Conservation (phyloP, 306 rosid species). For the Geum urbanum region DNA sequence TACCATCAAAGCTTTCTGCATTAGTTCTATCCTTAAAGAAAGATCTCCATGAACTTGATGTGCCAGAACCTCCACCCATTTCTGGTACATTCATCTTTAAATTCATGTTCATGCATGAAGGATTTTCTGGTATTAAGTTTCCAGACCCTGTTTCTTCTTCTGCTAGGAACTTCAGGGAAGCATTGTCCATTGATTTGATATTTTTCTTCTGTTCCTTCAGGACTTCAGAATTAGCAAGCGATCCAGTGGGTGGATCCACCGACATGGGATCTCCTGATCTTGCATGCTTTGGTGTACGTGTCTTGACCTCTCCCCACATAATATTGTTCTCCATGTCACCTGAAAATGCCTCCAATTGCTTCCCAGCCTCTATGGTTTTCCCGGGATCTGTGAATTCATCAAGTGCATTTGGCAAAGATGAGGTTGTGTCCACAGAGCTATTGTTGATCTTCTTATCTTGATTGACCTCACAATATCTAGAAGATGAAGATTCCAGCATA, state of each 20-base stretch:
- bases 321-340: slow-evolving; percentile 33
- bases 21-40: slow-evolving; percentile 28
- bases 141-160: slow-evolving; percentile 32
- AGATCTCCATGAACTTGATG: slow-evolving; percentile 34
- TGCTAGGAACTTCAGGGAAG: slow-evolving; percentile 40
- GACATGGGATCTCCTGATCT: slow-evolving; percentile 35
- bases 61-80: slow-evolving; percentile 35
- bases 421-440: slow-evolving; percentile 27
- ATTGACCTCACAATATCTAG: slow-evolving; percentile 30
- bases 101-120: slow-evolving; percentile 32
- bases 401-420: slow-evolving; percentile 25
- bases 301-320: slow-evolving; percentile 35
- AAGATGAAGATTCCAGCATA: slow-evolving; percentile 39
- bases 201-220: slow-evolving; percentile 27
- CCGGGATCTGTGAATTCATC: slow-evolving; percentile 32
- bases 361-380: slow-evolving; percentile 23
- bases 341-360: slow-evolving; percentile 29
- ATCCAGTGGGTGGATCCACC: slow-evolving; percentile 32
- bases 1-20: slow-evolving; percentile 41
- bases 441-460: slow-evolving; percentile 20
- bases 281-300: slow-evolving; percentile 31
- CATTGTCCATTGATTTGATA: slow-evolving; percentile 46
- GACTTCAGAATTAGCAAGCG: slow-evolving; percentile 25
- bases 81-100: slow-evolving; percentile 27
- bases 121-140: slow-evolving; percentile 31